A percentile compares a stretch with the other conserved stretches of the same genome.
phyloP scores from a whole-genome alignment of 2,329 filamentous ascomycete genomes.

The Paraphoma chrysanthemicola region DNA sequence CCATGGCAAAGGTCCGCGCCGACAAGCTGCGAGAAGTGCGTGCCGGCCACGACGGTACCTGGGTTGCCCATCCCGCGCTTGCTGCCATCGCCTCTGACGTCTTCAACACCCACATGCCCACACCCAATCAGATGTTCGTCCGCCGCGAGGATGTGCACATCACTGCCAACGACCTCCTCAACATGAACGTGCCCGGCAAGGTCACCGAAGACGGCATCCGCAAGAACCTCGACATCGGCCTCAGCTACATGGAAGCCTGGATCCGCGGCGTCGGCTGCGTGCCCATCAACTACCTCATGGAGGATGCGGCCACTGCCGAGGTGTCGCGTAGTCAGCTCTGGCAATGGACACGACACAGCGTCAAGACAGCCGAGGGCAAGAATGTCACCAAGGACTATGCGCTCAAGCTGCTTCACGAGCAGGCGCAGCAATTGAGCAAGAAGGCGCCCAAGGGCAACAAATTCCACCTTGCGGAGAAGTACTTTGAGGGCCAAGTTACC shows the following conservation, averaged over 20 bases:
- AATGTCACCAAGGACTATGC: conserved; percentile 92
- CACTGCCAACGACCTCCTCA: conserved; percentile 86
- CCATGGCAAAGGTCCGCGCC: conserved; percentile 90
- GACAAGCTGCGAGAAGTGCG: conserved; percentile 97
- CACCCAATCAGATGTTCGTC: conserved; percentile 92
- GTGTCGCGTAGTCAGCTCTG: conserved; percentile 93
- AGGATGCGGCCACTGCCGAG: conserved; percentile 96
- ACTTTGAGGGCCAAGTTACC: conserved; percentile 91
- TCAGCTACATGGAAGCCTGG: conserved; percentile 99
- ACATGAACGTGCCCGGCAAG: conserved; percentile 95
- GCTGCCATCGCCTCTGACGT: conserved; percentile 87
- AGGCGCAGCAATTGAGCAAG: conserved; percentile 74
- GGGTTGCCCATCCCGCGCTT: conserved; percentile 95
- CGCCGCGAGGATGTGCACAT: conserved; percentile 90
- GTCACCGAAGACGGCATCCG: conserved; percentile 94
- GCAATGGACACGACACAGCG: conserved; percentile 85
- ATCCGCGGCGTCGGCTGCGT: conserved; percentile 93
- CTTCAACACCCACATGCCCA: conserved; percentile 99
- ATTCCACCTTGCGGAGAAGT: conserved; percentile 86
- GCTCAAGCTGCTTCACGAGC: conserved; percentile 84
- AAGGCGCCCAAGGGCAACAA: conserved; percentile 89
- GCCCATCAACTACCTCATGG: conserved; percentile 98
- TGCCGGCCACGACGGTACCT: conserved; percentile 94
- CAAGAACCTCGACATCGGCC: conserved; percentile 96
- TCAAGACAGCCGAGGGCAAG: conserved; percentile 85